These are phyloP conservation scores for Paramecium octaurelia DNA, from an alignment of 73 alveolate species.

Conservation along the genomic window DNA sequence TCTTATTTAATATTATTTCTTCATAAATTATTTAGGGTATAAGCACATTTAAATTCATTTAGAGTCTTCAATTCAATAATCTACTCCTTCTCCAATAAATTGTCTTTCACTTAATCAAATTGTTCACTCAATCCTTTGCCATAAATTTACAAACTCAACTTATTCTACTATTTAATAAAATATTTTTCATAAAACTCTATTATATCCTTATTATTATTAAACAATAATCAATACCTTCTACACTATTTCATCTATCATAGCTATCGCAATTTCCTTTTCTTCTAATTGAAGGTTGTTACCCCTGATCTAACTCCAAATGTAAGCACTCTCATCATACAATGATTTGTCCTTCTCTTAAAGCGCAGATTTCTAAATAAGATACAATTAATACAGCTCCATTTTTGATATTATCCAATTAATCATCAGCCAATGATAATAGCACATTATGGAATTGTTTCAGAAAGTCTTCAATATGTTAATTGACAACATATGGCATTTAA, in stretches of 20 bases:
- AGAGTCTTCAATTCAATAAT: neutral
- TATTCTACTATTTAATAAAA: neutral
- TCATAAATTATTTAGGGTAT: constrained; percentile 37
- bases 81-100: constrained; percentile 11
- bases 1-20: neutral
- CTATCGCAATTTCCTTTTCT: constrained; percentile 20
- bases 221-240: neutral
- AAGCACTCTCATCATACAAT: constrained; percentile 9
- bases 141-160: constrained; percentile 23
- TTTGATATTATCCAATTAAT: neutral
- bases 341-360: constrained; percentile 31
- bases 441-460: neutral
- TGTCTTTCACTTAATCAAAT: neutral
- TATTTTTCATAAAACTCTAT: constrained; percentile 22
- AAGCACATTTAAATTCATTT: constrained; percentile 32
- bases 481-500: neutral
- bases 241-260: constrained; percentile 16
- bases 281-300: neutral
- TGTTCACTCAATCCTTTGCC: constrained; percentile 2
- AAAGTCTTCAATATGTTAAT: constrained; percentile 7
- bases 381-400: constrained; percentile 20
- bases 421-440: neutral
- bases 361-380: neutral
- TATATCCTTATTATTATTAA: neutral
- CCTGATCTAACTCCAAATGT: constrained; percentile 3